These are phyloP conservation scores for Pythium aphanidermatum DNA, from an alignment of 352 stramenopile genomes.

Conservation along the genomic window DNA sequence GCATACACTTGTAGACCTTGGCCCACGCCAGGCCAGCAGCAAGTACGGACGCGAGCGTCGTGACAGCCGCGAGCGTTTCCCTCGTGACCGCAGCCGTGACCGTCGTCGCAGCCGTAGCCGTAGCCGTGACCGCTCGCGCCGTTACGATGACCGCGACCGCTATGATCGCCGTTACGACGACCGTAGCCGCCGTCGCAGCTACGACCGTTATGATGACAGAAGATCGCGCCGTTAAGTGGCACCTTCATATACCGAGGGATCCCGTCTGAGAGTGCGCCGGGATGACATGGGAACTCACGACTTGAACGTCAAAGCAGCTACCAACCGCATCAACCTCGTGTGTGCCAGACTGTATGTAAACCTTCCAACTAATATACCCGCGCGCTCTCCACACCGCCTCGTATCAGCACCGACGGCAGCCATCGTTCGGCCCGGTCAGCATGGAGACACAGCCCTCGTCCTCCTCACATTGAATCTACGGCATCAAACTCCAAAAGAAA, in stretches of 20 bases:
- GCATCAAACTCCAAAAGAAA: background rate
- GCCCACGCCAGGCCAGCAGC: slow-evolving; percentile 58
- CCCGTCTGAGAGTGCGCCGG: too few species aligned
- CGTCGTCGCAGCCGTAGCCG: slow-evolving; percentile 29
- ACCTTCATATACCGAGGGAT: too few species aligned
- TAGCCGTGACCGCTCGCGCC: slow-evolving; percentile 38
- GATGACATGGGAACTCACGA: too few species aligned
- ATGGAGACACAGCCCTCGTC: too few species aligned
- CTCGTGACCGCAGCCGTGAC: slow-evolving; percentile 20
- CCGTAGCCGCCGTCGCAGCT: slow-evolving; percentile 28
- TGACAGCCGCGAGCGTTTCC: slow-evolving; percentile 13
- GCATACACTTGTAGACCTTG: slow-evolving; percentile 67
- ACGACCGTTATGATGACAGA: slow-evolving; percentile 36
- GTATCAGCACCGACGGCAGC: too few species aligned
- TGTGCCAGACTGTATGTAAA: slow-evolving; percentile 23
- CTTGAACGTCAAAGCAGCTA: slow-evolving; percentile 6
- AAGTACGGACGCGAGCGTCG: slow-evolving; percentile 48
- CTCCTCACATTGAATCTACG: too few species aligned
- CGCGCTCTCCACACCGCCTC: slow-evolving; percentile 16
- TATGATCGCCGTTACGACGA: slow-evolving; percentile 54
- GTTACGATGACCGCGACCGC: slow-evolving; percentile 35
- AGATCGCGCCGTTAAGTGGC: slow-evolving; percentile 23
- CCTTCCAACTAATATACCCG: slow-evolving; percentile 21
- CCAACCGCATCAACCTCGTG: slow-evolving; percentile 6
- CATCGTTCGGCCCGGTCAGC: too few species aligned